A percentile compares a stretch with the other conserved stretches of the same genome.
Conservation (phyloP, 1,139 yeast species). For the Scheffersomyces parashehatae region DNA sequence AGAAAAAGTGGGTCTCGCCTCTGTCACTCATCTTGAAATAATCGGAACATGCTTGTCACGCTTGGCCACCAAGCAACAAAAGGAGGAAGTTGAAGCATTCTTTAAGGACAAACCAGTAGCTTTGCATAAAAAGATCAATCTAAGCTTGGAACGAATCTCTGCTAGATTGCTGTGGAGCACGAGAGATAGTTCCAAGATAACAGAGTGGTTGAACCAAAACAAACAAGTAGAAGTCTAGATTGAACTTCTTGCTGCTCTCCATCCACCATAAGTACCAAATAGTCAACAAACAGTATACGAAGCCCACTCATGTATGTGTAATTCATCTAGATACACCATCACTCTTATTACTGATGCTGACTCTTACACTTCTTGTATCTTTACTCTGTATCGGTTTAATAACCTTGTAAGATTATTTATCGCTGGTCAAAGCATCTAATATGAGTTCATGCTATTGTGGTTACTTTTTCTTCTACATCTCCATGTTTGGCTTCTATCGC, state of each 20-base stretch:
- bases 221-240: not conserved
- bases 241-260: too few species aligned
- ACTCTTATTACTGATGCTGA: too few species aligned
- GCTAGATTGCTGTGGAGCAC: not conserved
- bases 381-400: too few species aligned
- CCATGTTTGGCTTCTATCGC: slow-evolving; percentile 11
- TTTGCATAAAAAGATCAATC: not conserved
- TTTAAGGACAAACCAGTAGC: slow-evolving; percentile 7
- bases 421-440: too few species aligned
- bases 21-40: slow-evolving; percentile 5
- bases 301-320: too few species aligned
- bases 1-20: slow-evolving; percentile 11
- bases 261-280: too few species aligned
- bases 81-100: slow-evolving; percentile 11
- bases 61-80: slow-evolving; percentile 15
- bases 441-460: too few species aligned
- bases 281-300: too few species aligned
- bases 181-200: slow-evolving; percentile 1
- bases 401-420: too few species aligned
- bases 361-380: too few species aligned
- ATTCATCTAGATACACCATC: too few species aligned
- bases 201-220: slow-evolving; percentile 2
- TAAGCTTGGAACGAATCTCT: not conserved
- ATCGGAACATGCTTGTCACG: slow-evolving; percentile 6
- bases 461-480: too few species aligned